Base-by-base conservation (phyloP, 192 early-diverging fungal species). In the Mortierella alpina region DNA sequence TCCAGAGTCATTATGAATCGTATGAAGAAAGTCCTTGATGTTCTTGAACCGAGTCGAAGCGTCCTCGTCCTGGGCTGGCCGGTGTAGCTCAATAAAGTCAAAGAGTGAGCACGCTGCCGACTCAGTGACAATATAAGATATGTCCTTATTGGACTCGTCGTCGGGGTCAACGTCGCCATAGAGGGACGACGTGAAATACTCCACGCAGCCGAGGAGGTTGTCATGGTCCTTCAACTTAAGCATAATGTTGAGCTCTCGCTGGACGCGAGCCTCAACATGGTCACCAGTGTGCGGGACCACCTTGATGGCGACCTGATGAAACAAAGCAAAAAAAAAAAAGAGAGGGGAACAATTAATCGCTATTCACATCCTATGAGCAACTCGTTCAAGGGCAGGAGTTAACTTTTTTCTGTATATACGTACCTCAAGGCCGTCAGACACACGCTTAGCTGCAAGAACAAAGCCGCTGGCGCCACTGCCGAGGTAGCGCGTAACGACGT, bases 101-200 rank as follows among this genome's bases (percentile, higher is more conserved):
- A 74, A 74, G 64, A 74, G 64, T 6, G 72, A 74, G 12, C 48
- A 67, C 6, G 64, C 63, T 12, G 57, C 72, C 64, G 67, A 59
- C 51, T 74, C 72, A 1, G 72, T 67, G 22, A 74, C 72, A 49
- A 74, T 66, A 50, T 74, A 74, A 1, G 63, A 67, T 15, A 74
- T 74, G 22, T 74, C 72, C 42, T 66, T 67, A 58, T 74, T 74
- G 48, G 72, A 74, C 18, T 67, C 64, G 58, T 74, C 72, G 11
- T 74, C 59, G 4, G 72, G 72, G 31, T 74, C 72, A 40, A 74
- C 48, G 23, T 74, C 72, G 18, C 72, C 72, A 41, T 74, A 74
- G 47, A 74, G 64, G 6, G 72, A 74, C 7, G 72, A 74, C 23
- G 72, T 66, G 51, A 74, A 74, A 17, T 74, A 59, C 9, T 74